A percentile compares a stretch with the other conserved stretches of the same genome.
Conservation (phyloP, 2,329 filamentous ascomycete species). For the Trichophyton mentagrophytes region DNA sequence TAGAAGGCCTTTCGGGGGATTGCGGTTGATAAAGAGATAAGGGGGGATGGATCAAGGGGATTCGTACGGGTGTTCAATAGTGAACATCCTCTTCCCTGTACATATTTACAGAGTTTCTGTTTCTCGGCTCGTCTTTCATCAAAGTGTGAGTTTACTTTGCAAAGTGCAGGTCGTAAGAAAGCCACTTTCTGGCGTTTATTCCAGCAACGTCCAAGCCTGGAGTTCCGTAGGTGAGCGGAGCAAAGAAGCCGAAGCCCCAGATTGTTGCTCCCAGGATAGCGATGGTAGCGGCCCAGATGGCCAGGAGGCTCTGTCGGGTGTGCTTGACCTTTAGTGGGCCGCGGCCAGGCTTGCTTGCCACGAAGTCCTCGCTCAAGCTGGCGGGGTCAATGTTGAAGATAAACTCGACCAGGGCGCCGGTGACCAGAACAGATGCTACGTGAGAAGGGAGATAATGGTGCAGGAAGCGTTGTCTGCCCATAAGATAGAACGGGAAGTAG, state of each 20-base stretch:
- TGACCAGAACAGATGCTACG: constrained; percentile 76
- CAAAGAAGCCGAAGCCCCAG: constrained; percentile 82
- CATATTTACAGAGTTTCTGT: no score
- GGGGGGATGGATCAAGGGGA: not conserved
- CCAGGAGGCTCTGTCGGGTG: constrained; percentile 60
- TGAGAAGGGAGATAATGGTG: constrained; percentile 96
- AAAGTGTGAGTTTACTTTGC: constrained; percentile 58
- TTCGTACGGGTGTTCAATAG: not conserved
- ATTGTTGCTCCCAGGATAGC: constrained; percentile 57
- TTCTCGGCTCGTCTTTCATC: not conserved
- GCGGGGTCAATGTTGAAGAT: constrained; percentile 81
- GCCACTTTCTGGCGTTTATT: constrained; percentile 79
- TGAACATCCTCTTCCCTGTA: not conserved
- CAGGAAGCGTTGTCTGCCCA: constrained; percentile 95
- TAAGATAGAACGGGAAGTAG: constrained; percentile 94
- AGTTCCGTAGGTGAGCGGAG: constrained; percentile 88
- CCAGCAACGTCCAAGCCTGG: constrained; percentile 70
- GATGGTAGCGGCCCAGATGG: constrained; percentile 63
- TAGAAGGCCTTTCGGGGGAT: not conserved
- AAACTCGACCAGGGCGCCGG: constrained; percentile 85
- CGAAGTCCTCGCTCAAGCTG: constrained; percentile 28
- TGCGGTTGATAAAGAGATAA: no score
- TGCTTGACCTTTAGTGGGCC: constrained; percentile 52
- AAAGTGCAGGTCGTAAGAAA: constrained; percentile 95
- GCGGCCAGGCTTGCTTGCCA: constrained; percentile 24